Conservation (phyloP, 2,329 filamentous ascomycete species). For the Calonectria montana region DNA sequence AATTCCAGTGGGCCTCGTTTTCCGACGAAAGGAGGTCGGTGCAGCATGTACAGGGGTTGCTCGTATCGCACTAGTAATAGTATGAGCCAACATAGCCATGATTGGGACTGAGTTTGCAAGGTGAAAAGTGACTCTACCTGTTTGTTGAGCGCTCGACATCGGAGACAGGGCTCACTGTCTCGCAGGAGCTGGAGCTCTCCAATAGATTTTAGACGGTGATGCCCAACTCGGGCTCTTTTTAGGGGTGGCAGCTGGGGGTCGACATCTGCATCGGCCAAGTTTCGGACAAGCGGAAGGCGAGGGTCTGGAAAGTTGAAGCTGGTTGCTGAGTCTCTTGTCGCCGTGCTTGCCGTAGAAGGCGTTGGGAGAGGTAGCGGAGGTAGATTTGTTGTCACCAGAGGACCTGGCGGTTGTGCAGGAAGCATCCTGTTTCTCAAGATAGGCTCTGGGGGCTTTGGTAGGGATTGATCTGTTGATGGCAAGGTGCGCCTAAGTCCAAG, state of each 20-base stretch:
- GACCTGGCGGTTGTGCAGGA: conserved; percentile 53
- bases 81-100: conserved; percentile 22
- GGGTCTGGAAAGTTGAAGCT: conserved; percentile 54
- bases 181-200: conserved; percentile 64
- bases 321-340: conserved; percentile 40
- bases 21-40: conserved; percentile 50
- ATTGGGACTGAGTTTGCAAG: background rate
- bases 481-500: conserved; percentile 37
- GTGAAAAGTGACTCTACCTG: conserved; percentile 51
- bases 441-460: conserved; percentile 29
- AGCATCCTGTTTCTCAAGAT: conserved; percentile 41
- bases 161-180: conserved; percentile 61
- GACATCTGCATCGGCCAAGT: conserved; percentile 58
- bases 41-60: conserved; percentile 62
- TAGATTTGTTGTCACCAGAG: conserved; percentile 43
- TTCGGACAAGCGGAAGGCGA: conserved; percentile 49
- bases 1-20: conserved; percentile 59
- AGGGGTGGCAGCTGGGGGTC: conserved; percentile 66
- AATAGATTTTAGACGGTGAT: conserved; percentile 67
- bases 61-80: conserved; percentile 61
- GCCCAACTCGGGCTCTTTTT: conserved; percentile 64
- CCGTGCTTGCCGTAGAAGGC: conserved; percentile 39
- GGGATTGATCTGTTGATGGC: conserved; percentile 23
- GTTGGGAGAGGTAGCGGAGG: conserved; percentile 45
- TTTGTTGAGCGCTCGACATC: conserved; percentile 60